Evolutionary conservation across 2,329 filamentous ascomycete genomes (phyloP).

Genomic region (Paecilomyces fulvus): DNA sequence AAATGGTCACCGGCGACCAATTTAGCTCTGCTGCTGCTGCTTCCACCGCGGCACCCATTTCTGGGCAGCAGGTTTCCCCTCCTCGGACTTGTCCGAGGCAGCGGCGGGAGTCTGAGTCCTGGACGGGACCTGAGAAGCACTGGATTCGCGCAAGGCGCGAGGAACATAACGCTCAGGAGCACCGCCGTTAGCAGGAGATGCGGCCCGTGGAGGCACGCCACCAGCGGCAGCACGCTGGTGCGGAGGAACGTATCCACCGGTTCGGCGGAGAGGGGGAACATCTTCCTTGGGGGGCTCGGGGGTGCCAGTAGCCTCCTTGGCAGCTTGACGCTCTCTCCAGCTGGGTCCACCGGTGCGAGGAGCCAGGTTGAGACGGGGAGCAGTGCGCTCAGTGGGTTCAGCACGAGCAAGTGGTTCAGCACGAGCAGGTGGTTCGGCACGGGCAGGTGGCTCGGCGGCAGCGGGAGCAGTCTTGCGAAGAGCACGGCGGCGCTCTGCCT

Average conservation of each 20-base stretch:
- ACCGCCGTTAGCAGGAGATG: slow-evolving; percentile 20
- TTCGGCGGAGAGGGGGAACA: slow-evolving; percentile 20
- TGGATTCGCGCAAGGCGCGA: slow-evolving; percentile 22
- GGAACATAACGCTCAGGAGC: slow-evolving; percentile 23
- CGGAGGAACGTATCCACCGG: slow-evolving; percentile 33
- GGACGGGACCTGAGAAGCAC: slow-evolving; percentile 15
- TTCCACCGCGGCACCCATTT: slow-evolving; percentile 33
- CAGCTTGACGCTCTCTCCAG: slow-evolving; percentile 55
- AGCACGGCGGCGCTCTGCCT: slow-evolving; percentile 68
- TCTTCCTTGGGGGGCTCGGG: slow-evolving; percentile 16
- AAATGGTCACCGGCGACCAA: not conserved
- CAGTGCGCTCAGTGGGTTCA: slow-evolving; percentile 38
- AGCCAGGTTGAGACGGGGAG: slow-evolving; percentile 49
- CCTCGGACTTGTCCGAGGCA: slow-evolving; percentile 18
- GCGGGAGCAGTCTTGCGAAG: slow-evolving; percentile 52
- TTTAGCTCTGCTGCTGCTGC: slow-evolving; percentile 27
- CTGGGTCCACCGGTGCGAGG: slow-evolving; percentile 38
- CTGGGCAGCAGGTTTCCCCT: slow-evolving; percentile 17
- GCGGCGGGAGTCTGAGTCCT: slow-evolving; percentile 12
- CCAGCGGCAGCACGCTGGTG: slow-evolving; percentile 28
- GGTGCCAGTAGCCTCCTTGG: slow-evolving; percentile 33
- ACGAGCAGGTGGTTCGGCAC: slow-evolving; percentile 42
- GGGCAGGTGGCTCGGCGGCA: slow-evolving; percentile 34
- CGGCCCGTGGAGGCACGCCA: slow-evolving; percentile 18
- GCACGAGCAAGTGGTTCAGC: slow-evolving; percentile 42